Evolutionary conservation across 2,329 filamentous ascomycete species (phyloP).

Genomic region (Penicillium glabrum): DNA sequence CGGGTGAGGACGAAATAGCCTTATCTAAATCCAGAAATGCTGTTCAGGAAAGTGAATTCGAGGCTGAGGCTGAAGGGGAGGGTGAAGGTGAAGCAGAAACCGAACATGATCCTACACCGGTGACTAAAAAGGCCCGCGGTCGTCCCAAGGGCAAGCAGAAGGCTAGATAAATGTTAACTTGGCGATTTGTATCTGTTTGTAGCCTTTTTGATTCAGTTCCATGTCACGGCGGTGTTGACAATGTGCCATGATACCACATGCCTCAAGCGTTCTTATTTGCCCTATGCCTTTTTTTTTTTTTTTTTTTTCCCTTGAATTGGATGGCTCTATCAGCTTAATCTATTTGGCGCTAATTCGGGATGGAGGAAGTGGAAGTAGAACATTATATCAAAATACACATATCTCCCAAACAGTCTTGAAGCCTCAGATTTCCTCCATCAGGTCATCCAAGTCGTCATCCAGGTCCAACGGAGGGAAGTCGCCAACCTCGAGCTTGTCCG

Average conservation of each 20-base stretch:
- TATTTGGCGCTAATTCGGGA: conserved; percentile 9
- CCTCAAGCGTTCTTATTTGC: conserved; percentile 17
- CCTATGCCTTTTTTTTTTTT: not conserved
- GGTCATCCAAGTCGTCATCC: conserved; percentile 55
- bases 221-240: conserved; percentile 13
- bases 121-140: not conserved
- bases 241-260: conserved; percentile 22
- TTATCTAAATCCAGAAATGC: conserved; percentile 22
- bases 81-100: conserved; percentile 10
- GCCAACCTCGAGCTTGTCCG: conserved; percentile 62
- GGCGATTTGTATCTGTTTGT: not conserved
- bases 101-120: not conserved
- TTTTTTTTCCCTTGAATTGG: not conserved
- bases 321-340: conserved; percentile 2
- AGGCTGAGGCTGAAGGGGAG: conserved; percentile 16
- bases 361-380: conserved; percentile 1
- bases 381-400: conserved; percentile 3
- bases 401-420: not conserved
- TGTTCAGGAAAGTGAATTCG: conserved; percentile 23
- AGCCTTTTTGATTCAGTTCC: not conserved
- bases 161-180: not conserved
- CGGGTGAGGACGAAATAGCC: conserved; percentile 31
- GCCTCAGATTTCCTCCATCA: conserved; percentile 55
- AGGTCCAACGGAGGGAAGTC: conserved; percentile 54
- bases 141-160: conserved; percentile 4